Conservation (phyloP, 2,329 filamentous ascomycete species). For the Arthrobotrys conoides region DNA sequence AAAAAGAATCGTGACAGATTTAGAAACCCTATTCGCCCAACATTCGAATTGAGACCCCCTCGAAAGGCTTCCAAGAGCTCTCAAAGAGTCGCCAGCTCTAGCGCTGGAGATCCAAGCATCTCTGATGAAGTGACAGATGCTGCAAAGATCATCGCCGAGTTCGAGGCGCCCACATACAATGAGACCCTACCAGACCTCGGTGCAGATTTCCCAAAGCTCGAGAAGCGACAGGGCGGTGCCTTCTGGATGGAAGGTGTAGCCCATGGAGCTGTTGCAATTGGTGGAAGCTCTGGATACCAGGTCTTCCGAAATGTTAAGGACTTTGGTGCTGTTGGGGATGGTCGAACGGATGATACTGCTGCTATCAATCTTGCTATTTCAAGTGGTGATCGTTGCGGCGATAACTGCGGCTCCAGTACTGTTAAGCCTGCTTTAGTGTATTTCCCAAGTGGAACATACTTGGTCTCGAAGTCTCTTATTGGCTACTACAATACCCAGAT, state of each 20-base stretch:
- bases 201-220: constrained; percentile 20
- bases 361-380: constrained; percentile 71
- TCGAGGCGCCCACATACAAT: constrained; percentile 31
- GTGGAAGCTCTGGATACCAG: constrained; percentile 29
- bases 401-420: constrained; percentile 86
- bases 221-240: constrained; percentile 16
- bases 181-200: constrained; percentile 29
- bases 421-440: constrained; percentile 88
- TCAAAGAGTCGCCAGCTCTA: constrained; percentile 9
- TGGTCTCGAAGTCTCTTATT: constrained; percentile 82
- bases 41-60: background rate
- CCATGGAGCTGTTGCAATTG: constrained; percentile 27
- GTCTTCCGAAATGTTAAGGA: constrained; percentile 20
- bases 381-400: constrained; percentile 82
- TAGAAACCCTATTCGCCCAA: constrained; percentile 23
- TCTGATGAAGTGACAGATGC: constrained; percentile 6
- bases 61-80: background rate
- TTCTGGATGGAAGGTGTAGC: constrained; percentile 41
- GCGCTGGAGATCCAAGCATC: constrained; percentile 11
- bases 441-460: constrained; percentile 89
- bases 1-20: constrained; percentile 25
- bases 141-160: constrained; percentile 17
- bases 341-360: constrained; percentile 66
- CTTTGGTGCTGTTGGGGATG: constrained; percentile 47
- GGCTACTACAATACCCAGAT: constrained; percentile 96